Evolutionary conservation across 1,284 basidiomycete species (phyloP).

Genomic region (Vanrija sp.): DNA sequence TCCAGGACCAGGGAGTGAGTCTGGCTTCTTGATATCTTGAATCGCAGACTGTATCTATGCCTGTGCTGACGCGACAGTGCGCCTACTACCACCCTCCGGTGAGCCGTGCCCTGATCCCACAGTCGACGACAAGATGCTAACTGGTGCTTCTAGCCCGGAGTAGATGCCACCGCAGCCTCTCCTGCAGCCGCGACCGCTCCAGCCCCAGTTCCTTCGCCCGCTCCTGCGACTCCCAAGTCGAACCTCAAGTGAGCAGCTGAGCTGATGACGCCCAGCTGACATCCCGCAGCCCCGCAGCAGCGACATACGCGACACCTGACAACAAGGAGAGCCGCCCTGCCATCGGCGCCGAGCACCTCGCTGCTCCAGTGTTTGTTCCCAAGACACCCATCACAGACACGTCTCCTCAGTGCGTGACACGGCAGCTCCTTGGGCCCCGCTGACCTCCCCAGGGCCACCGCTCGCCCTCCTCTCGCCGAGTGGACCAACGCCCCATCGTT

Average conservation of each 20-base stretch:
- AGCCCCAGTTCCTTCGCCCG: neutral
- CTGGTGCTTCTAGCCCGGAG: slow-evolving; percentile 8
- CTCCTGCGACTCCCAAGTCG: slow-evolving; percentile 8
- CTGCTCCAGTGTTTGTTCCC: slow-evolving; percentile 78
- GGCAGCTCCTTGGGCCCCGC: too few relatives aligned
- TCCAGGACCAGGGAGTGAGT: slow-evolving; percentile 67
- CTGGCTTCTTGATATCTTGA: neutral
- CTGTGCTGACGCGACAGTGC: slow-evolving; percentile 50
- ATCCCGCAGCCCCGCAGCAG: slow-evolving; percentile 3
- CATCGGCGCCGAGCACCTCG: slow-evolving; percentile 26
- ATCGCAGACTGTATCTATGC: neutral
- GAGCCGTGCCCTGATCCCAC: slow-evolving; percentile 48
- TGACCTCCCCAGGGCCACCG: neutral
- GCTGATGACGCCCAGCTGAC: neutral
- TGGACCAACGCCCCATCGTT: slow-evolving; percentile 16
- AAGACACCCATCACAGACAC: slow-evolving; percentile 53
- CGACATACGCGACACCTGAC: slow-evolving; percentile 22
- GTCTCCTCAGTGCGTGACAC: slow-evolving; percentile 10
- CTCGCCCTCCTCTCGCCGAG: slow-evolving; percentile 1
- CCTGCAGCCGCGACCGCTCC: slow-evolving; percentile 1
- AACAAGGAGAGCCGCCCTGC: slow-evolving; percentile 49
- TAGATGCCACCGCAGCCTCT: slow-evolving; percentile 2
- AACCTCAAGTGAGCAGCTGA: slow-evolving; percentile 10
- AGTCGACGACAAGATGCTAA: too few relatives aligned
- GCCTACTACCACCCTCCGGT: slow-evolving; percentile 74